Conservation (phyloP, 345 rosid genomes). For the Stellera chamaejasme region DNA sequence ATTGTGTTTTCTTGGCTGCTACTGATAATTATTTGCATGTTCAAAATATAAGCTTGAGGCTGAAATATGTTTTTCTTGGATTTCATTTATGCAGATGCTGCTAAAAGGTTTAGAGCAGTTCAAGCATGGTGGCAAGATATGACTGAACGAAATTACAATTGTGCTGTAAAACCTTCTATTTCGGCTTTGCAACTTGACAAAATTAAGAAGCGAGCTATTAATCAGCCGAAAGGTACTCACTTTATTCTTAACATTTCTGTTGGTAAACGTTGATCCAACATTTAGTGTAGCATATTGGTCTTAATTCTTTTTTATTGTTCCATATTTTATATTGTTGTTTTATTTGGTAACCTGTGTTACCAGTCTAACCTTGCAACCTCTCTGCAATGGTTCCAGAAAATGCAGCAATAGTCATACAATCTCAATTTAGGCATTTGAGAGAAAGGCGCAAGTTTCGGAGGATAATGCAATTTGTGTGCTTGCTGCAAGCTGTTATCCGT, state of each 20-base stretch:
- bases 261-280: not conserved
- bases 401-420: conserved; percentile 65
- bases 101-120: conserved; percentile 62
- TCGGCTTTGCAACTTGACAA: conserved; percentile 22
- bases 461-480: conserved; percentile 29
- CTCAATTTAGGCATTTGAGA: conserved; percentile 36
- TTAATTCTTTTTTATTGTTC: not conserved
- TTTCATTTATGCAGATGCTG: conserved; percentile 44
- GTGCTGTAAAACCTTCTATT: conserved; percentile 26
- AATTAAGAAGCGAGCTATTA: conserved; percentile 19
- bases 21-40: not conserved
- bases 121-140: conserved; percentile 94
- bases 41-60: not conserved
- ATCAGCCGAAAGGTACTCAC: conserved; percentile 36
- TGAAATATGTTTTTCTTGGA: not conserved
- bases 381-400: conserved; percentile 30
- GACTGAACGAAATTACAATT: conserved; percentile 45
- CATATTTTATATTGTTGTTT: not conserved
- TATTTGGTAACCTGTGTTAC: not conserved
- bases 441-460: conserved; percentile 39
- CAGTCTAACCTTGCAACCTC: conserved; percentile 10
- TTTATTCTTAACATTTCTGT: conserved; percentile 8
- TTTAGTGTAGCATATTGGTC: not conserved
- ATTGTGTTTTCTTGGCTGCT: conserved; percentile 6
- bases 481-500: conserved; percentile 46